Evolutionary conservation across 108 stramenopile genomes (phyloP).

Genomic region (Nannochloropsis oceanica): DNA sequence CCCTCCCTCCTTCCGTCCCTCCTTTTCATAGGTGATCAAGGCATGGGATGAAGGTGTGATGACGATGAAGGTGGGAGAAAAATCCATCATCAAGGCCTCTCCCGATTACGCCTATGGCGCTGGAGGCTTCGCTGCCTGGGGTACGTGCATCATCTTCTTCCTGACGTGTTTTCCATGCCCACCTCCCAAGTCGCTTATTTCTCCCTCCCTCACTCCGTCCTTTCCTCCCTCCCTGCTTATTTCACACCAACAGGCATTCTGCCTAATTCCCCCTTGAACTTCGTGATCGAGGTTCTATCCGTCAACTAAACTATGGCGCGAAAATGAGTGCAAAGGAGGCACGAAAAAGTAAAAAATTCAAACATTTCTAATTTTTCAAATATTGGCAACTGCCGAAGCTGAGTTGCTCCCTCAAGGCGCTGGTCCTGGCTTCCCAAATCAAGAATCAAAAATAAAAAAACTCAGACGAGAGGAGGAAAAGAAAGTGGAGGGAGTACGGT

Average conservation of each 20-base stretch:
- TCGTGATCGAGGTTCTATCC: background rate
- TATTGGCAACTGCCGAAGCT: too few species aligned
- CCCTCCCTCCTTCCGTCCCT: background rate
- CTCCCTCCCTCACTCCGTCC: background rate
- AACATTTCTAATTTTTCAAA: too few species aligned
- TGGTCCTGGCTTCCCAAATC: too few species aligned
- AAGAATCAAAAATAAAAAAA: too few species aligned
- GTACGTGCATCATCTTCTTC: background rate
- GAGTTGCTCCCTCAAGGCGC: too few species aligned
- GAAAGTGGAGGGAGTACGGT: too few species aligned
- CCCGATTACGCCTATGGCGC: background rate
- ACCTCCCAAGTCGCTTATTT: too few species aligned
- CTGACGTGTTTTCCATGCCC: too few species aligned
- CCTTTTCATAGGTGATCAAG: background rate
- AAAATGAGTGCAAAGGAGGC: too few species aligned
- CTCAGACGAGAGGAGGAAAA: too few species aligned
- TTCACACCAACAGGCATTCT: background rate
- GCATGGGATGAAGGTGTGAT: background rate
- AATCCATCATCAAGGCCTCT: background rate
- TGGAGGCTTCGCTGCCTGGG: background rate
- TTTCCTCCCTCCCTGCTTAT: background rate
- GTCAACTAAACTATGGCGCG: background rate
- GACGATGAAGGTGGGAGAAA: background rate
- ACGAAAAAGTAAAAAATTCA: too few species aligned
- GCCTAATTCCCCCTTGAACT: background rate